Conservation (phyloP, 2,329 filamentous ascomycete species). For the Epichloe typhina region DNA sequence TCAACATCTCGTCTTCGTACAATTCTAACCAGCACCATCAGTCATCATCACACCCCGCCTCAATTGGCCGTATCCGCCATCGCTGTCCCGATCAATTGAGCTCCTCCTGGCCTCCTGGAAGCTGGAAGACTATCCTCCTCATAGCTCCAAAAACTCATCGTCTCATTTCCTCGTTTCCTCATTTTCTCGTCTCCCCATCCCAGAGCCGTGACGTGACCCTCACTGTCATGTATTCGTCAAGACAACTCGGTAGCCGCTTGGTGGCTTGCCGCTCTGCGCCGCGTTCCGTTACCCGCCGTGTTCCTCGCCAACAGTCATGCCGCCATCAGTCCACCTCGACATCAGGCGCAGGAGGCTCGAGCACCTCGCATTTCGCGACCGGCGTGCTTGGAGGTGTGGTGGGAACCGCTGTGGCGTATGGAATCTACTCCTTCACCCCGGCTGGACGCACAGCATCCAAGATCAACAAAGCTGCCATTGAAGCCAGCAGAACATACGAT, state of each 20-base stretch:
- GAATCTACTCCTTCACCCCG: slow-evolving; percentile 30
- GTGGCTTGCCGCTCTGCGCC: slow-evolving; percentile 13
- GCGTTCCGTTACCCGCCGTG: slow-evolving; percentile 13
- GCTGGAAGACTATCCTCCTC: no score
- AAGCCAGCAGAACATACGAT: slow-evolving; percentile 48
- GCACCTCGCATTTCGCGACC: slow-evolving; percentile 22
- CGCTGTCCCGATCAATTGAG: neutral
- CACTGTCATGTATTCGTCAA: slow-evolving; percentile 17
- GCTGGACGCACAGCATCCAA: slow-evolving; percentile 27
- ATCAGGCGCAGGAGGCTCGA: slow-evolving; percentile 9
- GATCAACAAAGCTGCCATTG: slow-evolving; percentile 34
- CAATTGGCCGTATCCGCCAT: neutral
- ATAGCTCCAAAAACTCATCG: neutral
- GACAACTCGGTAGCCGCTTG: slow-evolving; percentile 15
- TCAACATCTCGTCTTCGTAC: no score
- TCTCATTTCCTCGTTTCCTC: neutral
- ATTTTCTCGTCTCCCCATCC: neutral
- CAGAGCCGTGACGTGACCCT: no score
- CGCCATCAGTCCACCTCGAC: slow-evolving; percentile 30
- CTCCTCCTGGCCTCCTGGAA: neutral
- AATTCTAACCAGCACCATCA: neutral
- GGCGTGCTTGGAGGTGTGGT: slow-evolving; percentile 31
- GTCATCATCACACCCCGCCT: no score
- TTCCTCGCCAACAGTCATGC: slow-evolving; percentile 11
- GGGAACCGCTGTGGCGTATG: slow-evolving; percentile 29